Percentiles rank a stretch among this genome's conserved stretches.
phyloP scores from a whole-genome alignment of 768 basidiomycete species.

The Strobilomyces echinocephalus region DNA sequence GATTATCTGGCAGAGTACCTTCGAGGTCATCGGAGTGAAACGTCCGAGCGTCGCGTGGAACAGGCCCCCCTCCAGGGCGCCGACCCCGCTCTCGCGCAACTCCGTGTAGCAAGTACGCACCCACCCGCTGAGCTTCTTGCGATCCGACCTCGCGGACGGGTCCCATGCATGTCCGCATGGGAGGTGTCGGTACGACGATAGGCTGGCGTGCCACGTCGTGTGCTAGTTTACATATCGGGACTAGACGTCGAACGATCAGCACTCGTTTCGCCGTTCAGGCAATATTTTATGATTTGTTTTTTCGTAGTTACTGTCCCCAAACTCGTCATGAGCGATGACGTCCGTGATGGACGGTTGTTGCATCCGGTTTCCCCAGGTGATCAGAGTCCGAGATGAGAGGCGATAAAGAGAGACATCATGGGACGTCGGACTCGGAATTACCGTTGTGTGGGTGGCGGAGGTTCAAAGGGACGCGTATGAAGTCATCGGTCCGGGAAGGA shows the following conservation, averaged over 20 bases:
- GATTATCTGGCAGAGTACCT: constrained; percentile 13
- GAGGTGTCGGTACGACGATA: background rate
- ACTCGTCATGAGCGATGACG: background rate
- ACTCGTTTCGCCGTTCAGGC: constrained; percentile 1
- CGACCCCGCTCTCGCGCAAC: background rate
- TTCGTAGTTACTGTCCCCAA: background rate
- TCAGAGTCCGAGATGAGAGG: constrained; percentile 26
- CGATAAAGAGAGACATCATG: background rate
- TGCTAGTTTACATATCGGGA: constrained; percentile 15
- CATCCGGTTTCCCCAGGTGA: constrained; percentile 17
- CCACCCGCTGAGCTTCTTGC: constrained; percentile 2
- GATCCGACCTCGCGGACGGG: constrained; percentile 14
- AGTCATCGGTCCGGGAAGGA: constrained; percentile 25
- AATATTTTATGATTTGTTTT: background rate
- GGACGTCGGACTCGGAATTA: constrained; percentile 1
- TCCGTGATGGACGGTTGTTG: background rate
- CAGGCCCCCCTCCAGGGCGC: background rate
- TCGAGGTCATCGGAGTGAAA: constrained; percentile 15
- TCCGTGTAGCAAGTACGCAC: background rate
- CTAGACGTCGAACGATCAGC: constrained; percentile 15
- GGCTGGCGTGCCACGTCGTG: background rate
- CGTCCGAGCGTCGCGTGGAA: constrained; percentile 21
- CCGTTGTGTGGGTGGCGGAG: background rate
- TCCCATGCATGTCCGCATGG: background rate
- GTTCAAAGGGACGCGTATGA: constrained; percentile 16